Evolutionary conservation across 1,284 basidiomycete genomes (phyloP).

Genomic region (Phylloporus sp.): DNA sequence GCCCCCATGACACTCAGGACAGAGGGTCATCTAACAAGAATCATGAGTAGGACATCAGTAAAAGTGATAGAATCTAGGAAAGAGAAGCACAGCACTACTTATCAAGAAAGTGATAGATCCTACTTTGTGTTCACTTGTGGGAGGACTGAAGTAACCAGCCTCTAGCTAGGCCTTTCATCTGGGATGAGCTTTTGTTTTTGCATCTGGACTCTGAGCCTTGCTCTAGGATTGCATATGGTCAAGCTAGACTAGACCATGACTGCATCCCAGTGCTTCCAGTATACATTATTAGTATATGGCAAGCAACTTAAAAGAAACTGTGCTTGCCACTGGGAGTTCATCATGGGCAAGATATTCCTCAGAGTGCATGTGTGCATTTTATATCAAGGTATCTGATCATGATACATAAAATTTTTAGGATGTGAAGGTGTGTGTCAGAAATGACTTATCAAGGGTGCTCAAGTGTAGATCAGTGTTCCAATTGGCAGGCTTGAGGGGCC

Average conservation of each 20-base stretch:
- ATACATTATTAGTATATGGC: constrained; percentile 58
- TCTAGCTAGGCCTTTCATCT: constrained; percentile 46
- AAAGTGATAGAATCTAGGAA: background rate
- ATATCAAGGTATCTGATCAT: constrained; percentile 48
- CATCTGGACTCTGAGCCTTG: constrained; percentile 49
- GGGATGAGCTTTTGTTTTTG: constrained; percentile 41
- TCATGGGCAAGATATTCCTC: constrained; percentile 52
- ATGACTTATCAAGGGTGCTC: constrained; percentile 35
- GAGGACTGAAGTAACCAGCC: constrained; percentile 39
- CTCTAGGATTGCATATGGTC: constrained; percentile 50
- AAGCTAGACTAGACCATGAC: constrained; percentile 58
- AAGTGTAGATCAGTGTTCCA: background rate
- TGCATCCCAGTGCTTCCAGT: constrained; percentile 33
- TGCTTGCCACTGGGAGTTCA: constrained; percentile 71
- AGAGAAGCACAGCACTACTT: background rate
- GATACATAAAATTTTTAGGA: constrained; percentile 58
- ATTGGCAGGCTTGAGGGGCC: constrained; percentile 51
- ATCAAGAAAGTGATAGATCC: background rate
- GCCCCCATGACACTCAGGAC: constrained; percentile 14
- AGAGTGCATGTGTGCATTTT: constrained; percentile 51
- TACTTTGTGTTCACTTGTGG: constrained; percentile 21
- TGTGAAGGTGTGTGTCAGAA: constrained; percentile 76
- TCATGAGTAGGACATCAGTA: background rate
- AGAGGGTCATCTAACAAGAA: background rate
- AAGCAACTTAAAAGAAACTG: constrained; percentile 68